Evolutionary conservation across 1,284 basidiomycete species (phyloP).

Genomic region (Ceratobasidium sp.): DNA sequence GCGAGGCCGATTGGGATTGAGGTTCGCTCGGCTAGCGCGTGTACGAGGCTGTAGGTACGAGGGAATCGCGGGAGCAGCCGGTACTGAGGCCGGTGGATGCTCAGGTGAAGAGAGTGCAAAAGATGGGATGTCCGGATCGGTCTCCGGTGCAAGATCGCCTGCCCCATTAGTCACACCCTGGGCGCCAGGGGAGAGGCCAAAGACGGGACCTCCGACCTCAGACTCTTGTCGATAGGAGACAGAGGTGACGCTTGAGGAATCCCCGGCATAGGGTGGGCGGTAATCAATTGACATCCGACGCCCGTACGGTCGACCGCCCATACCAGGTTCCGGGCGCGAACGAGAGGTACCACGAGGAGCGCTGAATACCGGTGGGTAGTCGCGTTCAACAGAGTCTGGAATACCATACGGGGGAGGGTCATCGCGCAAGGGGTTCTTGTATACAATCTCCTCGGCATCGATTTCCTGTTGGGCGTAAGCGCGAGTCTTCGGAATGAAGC

Average conservation of each 20-base stretch:
- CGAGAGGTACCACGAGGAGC: conserved; percentile 23
- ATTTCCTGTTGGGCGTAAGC: conserved; percentile 22
- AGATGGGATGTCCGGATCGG: conserved; percentile 30
- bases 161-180: conserved; percentile 35
- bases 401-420: conserved; percentile 41
- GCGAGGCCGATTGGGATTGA: conserved; percentile 16
- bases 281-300: conserved; percentile 29
- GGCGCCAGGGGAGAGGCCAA: conserved; percentile 16
- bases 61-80: conserved; percentile 36
- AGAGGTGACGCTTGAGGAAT: conserved; percentile 33
- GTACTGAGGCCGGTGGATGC: conserved; percentile 23
- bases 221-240: conserved; percentile 41
- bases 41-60: conserved; percentile 43
- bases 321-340: conserved; percentile 10
- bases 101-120: conserved; percentile 35
- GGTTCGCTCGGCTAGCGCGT: conserved; percentile 39
- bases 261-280: conserved; percentile 23
- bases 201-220: conserved; percentile 16
- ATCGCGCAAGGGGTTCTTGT: conserved; percentile 35
- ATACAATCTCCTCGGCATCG: conserved; percentile 17
- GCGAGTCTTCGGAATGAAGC: conserved; percentile 41
- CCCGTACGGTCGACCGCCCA: neutral
- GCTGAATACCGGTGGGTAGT: conserved; percentile 34
- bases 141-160: conserved; percentile 44
- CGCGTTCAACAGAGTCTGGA: conserved; percentile 6